These are phyloP conservation scores for Chlorella sp. DNA, from an alignment of 139 green algal genomes.

Conservation along the genomic window DNA sequence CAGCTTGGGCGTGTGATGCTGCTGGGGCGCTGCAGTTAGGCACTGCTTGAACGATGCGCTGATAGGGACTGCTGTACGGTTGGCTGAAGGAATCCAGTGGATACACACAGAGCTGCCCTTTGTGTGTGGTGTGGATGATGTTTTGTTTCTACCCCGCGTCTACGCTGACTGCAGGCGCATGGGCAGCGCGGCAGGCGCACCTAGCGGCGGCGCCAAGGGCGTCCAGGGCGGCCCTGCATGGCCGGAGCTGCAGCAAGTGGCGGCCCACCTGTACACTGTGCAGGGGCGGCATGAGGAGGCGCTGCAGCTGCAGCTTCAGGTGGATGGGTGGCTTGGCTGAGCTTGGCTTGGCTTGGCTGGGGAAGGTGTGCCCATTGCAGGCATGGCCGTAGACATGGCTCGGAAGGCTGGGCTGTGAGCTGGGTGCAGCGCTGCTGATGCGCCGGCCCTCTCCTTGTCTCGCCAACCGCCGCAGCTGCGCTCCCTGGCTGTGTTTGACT, in stretches of 20 bases:
- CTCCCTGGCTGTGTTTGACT: constrained; percentile 69
- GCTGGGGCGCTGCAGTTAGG: background rate
- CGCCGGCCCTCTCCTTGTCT: background rate
- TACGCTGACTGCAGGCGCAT: constrained; percentile 35
- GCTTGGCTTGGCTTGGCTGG: too few species aligned
- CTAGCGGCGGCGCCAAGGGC: too few species aligned
- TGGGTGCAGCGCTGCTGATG: too few species aligned
- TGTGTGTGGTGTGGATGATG: too few species aligned
- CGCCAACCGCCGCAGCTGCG: background rate
- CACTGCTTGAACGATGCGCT: too few species aligned
- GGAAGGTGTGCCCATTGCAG: too few species aligned
- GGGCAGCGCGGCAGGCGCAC: constrained; percentile 23
- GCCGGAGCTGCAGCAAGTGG: constrained; percentile 68
- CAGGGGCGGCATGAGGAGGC: constrained; percentile 32
- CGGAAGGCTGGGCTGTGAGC: too few species aligned
- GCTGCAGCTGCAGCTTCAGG: constrained; percentile 17
- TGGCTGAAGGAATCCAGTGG: too few species aligned
- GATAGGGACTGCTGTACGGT: too few species aligned
- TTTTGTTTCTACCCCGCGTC: too few species aligned
- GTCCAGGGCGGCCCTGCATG: background rate
- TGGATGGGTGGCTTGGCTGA: background rate
- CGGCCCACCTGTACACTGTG: constrained; percentile 85
- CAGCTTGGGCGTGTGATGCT: background rate
- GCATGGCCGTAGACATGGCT: too few species aligned
- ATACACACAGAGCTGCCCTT: too few species aligned